Base-by-base conservation (phyloP, 495 filamentous ascomycete species). In the Penicillium pancosmium region DNA sequence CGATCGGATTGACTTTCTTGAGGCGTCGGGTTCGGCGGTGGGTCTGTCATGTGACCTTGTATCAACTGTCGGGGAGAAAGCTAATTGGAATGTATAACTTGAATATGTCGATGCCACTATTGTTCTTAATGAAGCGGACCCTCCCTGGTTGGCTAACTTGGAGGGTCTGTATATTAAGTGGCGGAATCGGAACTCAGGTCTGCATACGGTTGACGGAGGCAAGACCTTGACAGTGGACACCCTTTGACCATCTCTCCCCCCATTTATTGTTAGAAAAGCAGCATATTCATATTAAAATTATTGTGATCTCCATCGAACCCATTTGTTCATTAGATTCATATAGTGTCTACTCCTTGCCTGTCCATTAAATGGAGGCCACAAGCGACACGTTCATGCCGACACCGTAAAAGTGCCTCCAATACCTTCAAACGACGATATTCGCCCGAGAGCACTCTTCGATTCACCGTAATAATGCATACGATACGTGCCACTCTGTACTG, bases 381-480 rank as follows among this genome's bases (percentile, higher is more conserved):
- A 38, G 10, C 10, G 36, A 9, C 27, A 38, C 12, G 11, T 12
- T 18, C 49, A 67, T 25, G 57, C 47, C 16, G 52, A 41, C 23
- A 89, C 76, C 13, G 60, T 82, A 75, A 97, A 95, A 57, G 68
- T 71, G 34, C 80, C 77, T 68, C 90, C 91, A 13, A 82, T 78
- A 0, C 93, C 92, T 68, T 93, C 87, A 78, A 98, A 96, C 50
- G 80, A 65, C 41, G 78, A 82, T 47, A 97, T 84, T 18, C 65
- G 72, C n/a, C 92, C 93, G 10, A 75, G 69, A 23, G 87, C 62
- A 55, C 78, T 76, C 80, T 92, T 97, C 23, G 85, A 81, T 73
- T 96, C 91, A 0, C 93, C 93, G 76, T 85, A 94, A 66, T 98
- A 98, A 74, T 82, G 82, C 54, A 98, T 74, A 27, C 93, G 80